A percentile compares a stretch with the other conserved stretches of the same genome.
Evolutionary conservation across 441 rosid species (phyloP).

Genomic region (Euphorbia schlechtendalii): DNA sequence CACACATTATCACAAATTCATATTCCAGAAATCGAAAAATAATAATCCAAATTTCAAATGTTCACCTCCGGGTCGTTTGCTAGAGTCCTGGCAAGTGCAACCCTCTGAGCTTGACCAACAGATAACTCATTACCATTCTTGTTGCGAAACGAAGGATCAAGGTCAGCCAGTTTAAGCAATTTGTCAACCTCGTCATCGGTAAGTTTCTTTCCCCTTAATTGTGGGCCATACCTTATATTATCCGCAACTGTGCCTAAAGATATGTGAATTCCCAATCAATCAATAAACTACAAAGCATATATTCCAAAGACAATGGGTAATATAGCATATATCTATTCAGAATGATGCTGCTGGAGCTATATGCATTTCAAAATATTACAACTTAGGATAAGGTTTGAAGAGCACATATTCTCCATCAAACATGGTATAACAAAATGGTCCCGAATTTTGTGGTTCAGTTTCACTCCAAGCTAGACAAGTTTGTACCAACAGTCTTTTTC

Average conservation of each 20-base stretch:
- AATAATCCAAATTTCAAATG: not conserved
- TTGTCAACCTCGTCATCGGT: conserved; percentile 44
- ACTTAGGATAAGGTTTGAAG: not conserved
- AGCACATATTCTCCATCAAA: not conserved
- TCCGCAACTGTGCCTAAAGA: conserved; percentile 68
- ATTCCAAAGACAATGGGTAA: not conserved
- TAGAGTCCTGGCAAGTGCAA: conserved; percentile 82
- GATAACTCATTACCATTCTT: conserved; percentile 62
- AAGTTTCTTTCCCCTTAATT: conserved; percentile 53
- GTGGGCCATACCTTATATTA: conserved; percentile 74
- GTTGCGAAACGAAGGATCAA: conserved; percentile 47
- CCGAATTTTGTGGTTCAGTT: not conserved
- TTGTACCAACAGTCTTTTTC: no score
- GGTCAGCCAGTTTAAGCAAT: conserved; percentile 68
- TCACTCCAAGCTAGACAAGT: not conserved
- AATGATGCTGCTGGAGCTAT: not conserved
- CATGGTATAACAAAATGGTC: not conserved
- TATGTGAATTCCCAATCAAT: not conserved
- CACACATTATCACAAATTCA: not conserved
- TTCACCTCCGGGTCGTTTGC: conserved; percentile 78
- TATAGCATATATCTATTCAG: not conserved
- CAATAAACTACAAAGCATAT: not conserved
- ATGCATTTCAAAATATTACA: not conserved
- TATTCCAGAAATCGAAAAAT: not conserved
- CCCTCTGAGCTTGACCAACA: conserved; percentile 86